These are phyloP conservation scores for Tuctoria greenei DNA, from an alignment of 176 grass and related monocot genomes.

Conservation along the genomic window DNA sequence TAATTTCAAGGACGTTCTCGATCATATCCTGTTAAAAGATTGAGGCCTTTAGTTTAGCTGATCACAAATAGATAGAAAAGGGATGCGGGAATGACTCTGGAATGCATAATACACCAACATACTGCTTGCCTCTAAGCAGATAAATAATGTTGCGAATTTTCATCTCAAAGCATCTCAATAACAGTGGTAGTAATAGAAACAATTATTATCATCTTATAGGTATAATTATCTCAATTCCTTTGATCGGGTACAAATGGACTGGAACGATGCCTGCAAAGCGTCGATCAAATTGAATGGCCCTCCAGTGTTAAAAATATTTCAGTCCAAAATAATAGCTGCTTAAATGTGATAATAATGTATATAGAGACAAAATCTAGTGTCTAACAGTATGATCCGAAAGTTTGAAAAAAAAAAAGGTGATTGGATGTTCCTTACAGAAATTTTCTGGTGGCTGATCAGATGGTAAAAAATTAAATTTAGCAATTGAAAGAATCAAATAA, in stretches of 20 bases:
- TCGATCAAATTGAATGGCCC: neutral
- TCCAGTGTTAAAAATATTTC: neutral
- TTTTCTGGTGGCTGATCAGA: neutral
- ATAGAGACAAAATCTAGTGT: neutral
- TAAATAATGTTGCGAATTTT: slow-evolving; percentile 9
- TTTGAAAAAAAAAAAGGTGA: neutral
- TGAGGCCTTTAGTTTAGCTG: slow-evolving; percentile 16
- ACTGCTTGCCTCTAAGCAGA: neutral
- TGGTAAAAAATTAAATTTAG: neutral
- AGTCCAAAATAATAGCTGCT: neutral
- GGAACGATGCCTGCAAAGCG: neutral
- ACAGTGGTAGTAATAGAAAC: neutral
- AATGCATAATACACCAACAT: slow-evolving; percentile 12
- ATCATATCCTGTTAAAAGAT: slow-evolving; percentile 89
- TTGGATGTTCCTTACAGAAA: neutral
- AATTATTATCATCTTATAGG: slow-evolving; percentile 9
- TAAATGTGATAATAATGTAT: neutral
- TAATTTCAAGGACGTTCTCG: slow-evolving; percentile 96
- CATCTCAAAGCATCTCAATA: neutral
- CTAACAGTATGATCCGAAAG: slow-evolving; percentile 15
- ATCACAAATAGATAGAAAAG: slow-evolving; percentile 15
- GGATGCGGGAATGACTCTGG: slow-evolving; percentile 9
- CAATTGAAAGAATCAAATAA: neutral
- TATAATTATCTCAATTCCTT: neutral
- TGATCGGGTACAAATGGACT: too few relatives aligned